Evolutionary conservation across 768 basidiomycete genomes (phyloP).

Genomic region (Russula ochroleuca): DNA sequence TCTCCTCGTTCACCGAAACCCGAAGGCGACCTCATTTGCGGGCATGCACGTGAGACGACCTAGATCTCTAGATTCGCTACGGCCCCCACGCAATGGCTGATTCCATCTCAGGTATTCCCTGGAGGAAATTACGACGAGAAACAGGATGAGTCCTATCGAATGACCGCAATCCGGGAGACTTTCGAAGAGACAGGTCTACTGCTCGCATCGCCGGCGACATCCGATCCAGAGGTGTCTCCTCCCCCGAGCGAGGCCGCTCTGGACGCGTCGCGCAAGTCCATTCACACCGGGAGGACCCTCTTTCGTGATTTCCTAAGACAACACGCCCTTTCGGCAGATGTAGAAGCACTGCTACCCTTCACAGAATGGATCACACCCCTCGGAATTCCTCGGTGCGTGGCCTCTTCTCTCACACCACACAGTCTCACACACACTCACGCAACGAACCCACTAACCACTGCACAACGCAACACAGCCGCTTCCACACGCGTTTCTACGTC

Average conservation of each 20-base stretch:
- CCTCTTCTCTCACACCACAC: neutral
- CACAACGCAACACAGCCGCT: constrained; percentile 48
- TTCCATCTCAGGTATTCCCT: constrained; percentile 58
- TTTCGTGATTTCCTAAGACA: constrained; percentile 53
- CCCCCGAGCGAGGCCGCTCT: constrained; percentile 40
- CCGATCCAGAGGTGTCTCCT: constrained; percentile 19
- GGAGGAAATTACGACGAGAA: constrained; percentile 63
- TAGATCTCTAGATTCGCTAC: neutral
- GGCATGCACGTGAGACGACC: constrained; percentile 55
- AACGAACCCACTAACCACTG: neutral
- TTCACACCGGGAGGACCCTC: constrained; percentile 48
- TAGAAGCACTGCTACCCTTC: constrained; percentile 55
- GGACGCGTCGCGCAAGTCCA: constrained; percentile 50
- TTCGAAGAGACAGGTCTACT: constrained; percentile 74
- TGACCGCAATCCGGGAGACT: constrained; percentile 71
- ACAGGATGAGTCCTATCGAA: constrained; percentile 52
- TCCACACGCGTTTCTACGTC: constrained; percentile 67
- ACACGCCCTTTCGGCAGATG: constrained; percentile 44
- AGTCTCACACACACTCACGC: too few relatives aligned
- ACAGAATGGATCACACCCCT: constrained; percentile 73
- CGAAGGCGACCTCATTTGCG: constrained; percentile 56
- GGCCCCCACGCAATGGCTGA: neutral
- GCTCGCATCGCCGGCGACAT: constrained; percentile 44
- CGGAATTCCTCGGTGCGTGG: constrained; percentile 45
- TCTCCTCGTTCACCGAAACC: constrained; percentile 66